Conservation (phyloP, 129 eudicot species). For the Ambrosia trifida region DNA sequence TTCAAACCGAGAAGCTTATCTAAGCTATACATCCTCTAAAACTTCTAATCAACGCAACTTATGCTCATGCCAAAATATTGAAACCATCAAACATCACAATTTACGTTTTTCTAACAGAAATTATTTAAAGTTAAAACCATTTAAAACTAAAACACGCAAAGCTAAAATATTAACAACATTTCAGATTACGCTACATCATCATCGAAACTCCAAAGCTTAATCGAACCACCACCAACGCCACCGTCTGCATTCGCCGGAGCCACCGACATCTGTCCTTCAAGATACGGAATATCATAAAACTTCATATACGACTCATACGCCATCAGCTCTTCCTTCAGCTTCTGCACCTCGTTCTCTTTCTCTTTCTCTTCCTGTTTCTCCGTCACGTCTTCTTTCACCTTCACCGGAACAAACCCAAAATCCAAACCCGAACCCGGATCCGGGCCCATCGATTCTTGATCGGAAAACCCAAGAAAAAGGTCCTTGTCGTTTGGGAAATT, state of each 20-base stretch:
- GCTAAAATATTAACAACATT: too few species aligned
- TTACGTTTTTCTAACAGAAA: not conserved
- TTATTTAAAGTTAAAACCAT: not conserved
- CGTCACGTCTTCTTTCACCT: constrained; percentile 2
- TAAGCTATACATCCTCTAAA: too few species aligned
- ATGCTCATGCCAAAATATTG: not conserved
- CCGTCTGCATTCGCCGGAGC: constrained; percentile 43
- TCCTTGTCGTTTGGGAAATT: constrained; percentile 66
- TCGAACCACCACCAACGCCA: constrained; percentile 44
- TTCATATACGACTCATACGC: constrained; percentile 82
- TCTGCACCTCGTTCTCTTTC: constrained; percentile 53
- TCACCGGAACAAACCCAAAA: constrained; percentile 3
- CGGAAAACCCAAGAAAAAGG: not conserved
- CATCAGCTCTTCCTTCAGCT: constrained; percentile 76
- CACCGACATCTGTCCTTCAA: constrained; percentile 52
- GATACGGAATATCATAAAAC: constrained; percentile 83
- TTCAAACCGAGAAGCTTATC: too few species aligned
- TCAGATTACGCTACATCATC: not conserved
- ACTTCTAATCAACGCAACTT: not conserved
- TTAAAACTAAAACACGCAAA: not conserved
- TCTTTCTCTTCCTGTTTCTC: constrained; percentile 23
- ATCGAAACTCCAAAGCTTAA: constrained; percentile 82
- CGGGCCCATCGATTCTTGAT: not conserved
- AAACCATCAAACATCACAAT: not conserved
- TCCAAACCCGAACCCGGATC: not conserved